phyloP scores from a whole-genome alignment of 208 protist genomes.

The Giardia muris region DNA sequence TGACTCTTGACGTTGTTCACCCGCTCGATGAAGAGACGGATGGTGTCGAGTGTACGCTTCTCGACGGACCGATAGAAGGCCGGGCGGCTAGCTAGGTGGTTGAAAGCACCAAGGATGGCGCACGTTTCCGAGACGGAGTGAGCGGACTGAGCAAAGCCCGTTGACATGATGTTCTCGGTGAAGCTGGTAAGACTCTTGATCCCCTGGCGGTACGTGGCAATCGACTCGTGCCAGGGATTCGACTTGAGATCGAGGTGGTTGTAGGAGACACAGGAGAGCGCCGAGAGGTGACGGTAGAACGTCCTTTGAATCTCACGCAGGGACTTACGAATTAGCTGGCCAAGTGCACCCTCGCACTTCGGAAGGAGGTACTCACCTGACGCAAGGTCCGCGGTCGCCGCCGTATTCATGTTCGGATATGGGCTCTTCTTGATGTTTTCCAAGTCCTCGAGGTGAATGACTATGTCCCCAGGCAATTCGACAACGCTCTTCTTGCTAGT shows the following conservation, averaged over 20 bases:
- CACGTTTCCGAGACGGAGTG: constrained; percentile 10
- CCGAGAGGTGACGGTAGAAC: background rate
- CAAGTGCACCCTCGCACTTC: background rate
- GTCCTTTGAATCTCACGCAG: background rate
- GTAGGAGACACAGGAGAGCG: background rate
- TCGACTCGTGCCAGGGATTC: constrained; percentile 18
- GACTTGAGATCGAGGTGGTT: constrained; percentile 25
- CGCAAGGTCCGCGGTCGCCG: background rate
- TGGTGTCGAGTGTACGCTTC: constrained; percentile 14
- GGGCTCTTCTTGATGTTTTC: background rate
- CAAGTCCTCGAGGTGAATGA: background rate
- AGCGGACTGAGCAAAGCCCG: background rate
- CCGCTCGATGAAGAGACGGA: background rate
- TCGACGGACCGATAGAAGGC: background rate
- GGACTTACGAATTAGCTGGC: background rate
- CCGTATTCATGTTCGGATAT: background rate
- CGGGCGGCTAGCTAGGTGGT: background rate
- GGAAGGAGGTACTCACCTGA: constrained; percentile 23
- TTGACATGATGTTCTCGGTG: constrained; percentile 26
- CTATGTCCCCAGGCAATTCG: background rate
- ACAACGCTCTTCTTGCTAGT: background rate
- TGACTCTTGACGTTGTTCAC: background rate
- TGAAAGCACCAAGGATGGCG: constrained; percentile 7
- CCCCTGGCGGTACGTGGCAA: background rate
- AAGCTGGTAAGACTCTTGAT: constrained; percentile 12